Percentiles rank a stretch among this genome's conserved stretches.
Conservation (phyloP, 805 yeast species). For the Saturnispora kantuleensis region DNA sequence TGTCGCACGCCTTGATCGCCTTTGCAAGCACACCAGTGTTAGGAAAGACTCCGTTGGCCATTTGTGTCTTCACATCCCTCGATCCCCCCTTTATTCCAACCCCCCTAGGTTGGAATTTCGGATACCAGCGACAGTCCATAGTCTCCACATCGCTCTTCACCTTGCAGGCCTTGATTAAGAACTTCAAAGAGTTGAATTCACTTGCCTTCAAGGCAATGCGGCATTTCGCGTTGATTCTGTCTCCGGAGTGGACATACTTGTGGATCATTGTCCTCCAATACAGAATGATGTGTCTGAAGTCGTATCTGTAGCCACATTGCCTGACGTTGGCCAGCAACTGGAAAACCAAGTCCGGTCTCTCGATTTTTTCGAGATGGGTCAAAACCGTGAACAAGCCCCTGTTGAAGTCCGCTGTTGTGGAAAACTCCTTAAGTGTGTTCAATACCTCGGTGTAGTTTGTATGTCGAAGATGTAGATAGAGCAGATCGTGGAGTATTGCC, state of each 20-base stretch:
- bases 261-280: conserved; percentile 17
- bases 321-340: conserved; percentile 20
- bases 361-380: conserved; percentile 12
- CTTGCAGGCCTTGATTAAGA: conserved; percentile 7
- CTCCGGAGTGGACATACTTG: conserved; percentile 17
- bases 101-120: conserved; percentile 8
- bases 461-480: conserved; percentile 15
- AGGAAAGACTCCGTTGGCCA: conserved; percentile 21
- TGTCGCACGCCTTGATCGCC: conserved; percentile 12
- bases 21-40: conserved; percentile 12
- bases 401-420: conserved; percentile 7
- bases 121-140: conserved; percentile 4
- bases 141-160: conserved; percentile 3
- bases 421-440: conserved; percentile 5
- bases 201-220: conserved; percentile 4
- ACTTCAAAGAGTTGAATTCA: conserved; percentile 7
- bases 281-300: conserved; percentile 13
- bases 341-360: conserved; percentile 17
- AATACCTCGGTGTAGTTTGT: conserved; percentile 10
- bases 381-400: conserved; percentile 12
- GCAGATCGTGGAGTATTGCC: conserved; percentile 12
- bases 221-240: conserved; percentile 15
- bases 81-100: conserved; percentile 11
- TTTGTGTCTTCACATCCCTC: conserved; percentile 17
- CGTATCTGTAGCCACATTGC: conserved; percentile 15